Evolutionary conservation across 495 filamentous ascomycete genomes (phyloP), one percentile per base, ranked within the genome.

Genomic region (Hypomontagnella submonticulosa): DNA sequence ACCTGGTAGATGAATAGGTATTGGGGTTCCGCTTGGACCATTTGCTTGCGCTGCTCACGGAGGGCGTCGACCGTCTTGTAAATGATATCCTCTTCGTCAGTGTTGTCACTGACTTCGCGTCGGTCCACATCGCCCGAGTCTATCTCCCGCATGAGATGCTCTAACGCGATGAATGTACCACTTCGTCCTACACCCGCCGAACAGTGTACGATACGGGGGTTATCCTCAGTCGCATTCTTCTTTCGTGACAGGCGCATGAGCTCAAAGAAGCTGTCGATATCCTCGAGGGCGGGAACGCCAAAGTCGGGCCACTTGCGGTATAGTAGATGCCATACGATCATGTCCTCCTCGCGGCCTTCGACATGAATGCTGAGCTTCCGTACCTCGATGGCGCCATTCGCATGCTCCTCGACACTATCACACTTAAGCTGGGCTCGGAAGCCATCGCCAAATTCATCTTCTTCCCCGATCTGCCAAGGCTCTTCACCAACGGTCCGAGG

Each of bases 291-390:
- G 0, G 96, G 94, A 9, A 96, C 90, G 18, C 89, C 88, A 70
- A 95, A 96, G 76, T 99, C 95, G 33, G 95, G 92, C 95, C 96
- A 99, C 46, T 87, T 90, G 51, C 88, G 89, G 75, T 97, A 99
- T 5, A 97, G 83, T 44, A 96, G 88, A 75, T 99, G 95, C 86
- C 87, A 96, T 38, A 98, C 85, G 1, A 83, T 85, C 20, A 84
- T 83, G 1, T 84, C 85, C 42, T 87, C 76, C 19, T 67, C 60
- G 9, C 43, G 58, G 1, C 54, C 65, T 19, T 79, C 69, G 0
- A 83, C 71, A n/a, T 75, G 79, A 47, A 88, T 76, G 13, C 75
- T 68, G 8, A 88, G 59, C 44, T 83, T 83, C 32, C 86, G 82
- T 44, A 85, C 67, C 63, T 85, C 82, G 44, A 85, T 85, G 37